Evolutionary conservation across 257 asterid genomes (phyloP).

Genomic region (Prunella vulgaris): DNA sequence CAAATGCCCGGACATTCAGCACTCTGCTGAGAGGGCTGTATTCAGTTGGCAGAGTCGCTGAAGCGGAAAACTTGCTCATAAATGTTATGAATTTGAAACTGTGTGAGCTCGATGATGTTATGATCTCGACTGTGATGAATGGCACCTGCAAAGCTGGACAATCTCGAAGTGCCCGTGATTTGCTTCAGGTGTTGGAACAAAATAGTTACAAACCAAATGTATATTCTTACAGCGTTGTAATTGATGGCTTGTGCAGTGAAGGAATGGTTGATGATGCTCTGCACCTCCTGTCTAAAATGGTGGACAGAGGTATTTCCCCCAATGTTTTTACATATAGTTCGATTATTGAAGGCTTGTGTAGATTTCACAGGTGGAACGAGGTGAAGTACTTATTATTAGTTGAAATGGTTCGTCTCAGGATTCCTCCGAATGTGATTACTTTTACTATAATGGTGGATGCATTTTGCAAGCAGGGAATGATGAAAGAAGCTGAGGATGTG

Average conservation of each 20-base stretch:
- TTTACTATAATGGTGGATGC: background rate
- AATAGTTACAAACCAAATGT: background rate
- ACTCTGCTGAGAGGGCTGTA: background rate
- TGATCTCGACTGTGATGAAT: background rate
- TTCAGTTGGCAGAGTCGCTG: background rate
- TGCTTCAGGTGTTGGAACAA: background rate
- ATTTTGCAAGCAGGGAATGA: background rate
- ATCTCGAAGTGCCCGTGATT: background rate
- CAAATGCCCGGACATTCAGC: background rate
- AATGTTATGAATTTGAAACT: background rate
- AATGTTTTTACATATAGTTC: background rate
- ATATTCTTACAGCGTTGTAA: background rate
- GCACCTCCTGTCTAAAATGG: background rate
- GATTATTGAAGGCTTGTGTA: background rate
- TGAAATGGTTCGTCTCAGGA: background rate
- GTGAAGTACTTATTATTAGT: background rate
- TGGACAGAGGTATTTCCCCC: background rate
- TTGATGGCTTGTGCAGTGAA: background rate
- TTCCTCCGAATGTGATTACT: background rate
- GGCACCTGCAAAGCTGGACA: background rate
- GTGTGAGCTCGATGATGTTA: background rate
- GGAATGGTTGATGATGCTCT: background rate
- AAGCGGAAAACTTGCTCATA: background rate
- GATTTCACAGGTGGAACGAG: background rate
- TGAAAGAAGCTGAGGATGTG: background rate